These are phyloP conservation scores for Gastroboletus turbinatus DNA, from an alignment of 1,284 basidiomycete genomes.

Conservation along the genomic window DNA sequence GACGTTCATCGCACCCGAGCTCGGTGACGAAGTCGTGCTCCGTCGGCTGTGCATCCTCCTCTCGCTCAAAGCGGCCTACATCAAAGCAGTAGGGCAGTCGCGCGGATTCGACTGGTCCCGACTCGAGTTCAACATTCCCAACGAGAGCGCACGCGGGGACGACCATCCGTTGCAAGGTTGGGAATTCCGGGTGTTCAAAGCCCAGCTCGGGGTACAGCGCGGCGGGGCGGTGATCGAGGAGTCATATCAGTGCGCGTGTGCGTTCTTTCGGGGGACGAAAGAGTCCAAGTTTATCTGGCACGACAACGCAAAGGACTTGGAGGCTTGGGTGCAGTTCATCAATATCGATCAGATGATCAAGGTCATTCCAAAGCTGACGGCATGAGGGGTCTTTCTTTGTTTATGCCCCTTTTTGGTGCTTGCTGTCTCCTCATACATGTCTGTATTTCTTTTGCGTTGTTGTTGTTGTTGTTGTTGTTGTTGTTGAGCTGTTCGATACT, in stretches of 20 bases:
- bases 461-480: background rate
- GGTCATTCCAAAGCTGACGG: constrained; percentile 68
- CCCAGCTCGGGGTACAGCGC: constrained; percentile 65
- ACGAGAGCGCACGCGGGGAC: constrained; percentile 60
- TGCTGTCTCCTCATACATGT: background rate
- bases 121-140: constrained; percentile 74
- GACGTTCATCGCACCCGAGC: constrained; percentile 48
- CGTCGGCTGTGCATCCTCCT: constrained; percentile 73
- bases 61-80: constrained; percentile 74
- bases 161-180: constrained; percentile 67
- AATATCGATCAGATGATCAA: constrained; percentile 78
- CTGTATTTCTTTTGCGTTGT: background rate
- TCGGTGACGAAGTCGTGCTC: constrained; percentile 61
- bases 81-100: constrained; percentile 77
- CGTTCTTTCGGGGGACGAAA: constrained; percentile 67
- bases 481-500: constrained; percentile 1
- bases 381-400: constrained; percentile 34
- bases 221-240: constrained; percentile 56
- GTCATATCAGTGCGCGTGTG: constrained; percentile 69
- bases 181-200: constrained; percentile 79
- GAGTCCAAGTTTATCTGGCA: constrained; percentile 73
- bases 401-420: background rate
- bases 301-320: constrained; percentile 60
- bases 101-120: constrained; percentile 76
- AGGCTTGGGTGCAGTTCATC: constrained; percentile 78